Conservation (phyloP, 441 rosid genomes). For the Pelargonium australe region DNA sequence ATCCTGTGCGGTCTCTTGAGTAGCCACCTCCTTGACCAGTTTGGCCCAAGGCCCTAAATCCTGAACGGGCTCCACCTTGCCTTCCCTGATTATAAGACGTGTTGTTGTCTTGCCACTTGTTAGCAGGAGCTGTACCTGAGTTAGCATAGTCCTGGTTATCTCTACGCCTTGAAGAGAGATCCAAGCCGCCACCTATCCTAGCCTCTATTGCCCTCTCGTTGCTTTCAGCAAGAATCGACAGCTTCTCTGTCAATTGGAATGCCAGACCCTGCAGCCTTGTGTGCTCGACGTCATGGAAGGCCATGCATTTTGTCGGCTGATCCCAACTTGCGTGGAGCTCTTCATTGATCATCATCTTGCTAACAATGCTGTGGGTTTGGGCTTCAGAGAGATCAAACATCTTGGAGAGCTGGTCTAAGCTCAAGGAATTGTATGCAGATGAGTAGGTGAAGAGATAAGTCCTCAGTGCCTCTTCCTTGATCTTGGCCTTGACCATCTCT, state of each 20-base stretch:
- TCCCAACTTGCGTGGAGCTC: conserved; percentile 82
- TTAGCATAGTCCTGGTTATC: conserved; percentile 54
- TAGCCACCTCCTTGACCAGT: conserved; percentile 25
- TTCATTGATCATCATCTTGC: conserved; percentile 72
- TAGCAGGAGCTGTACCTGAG: conserved; percentile 31
- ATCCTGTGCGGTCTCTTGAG: neutral
- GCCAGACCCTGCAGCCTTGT: conserved; percentile 66
- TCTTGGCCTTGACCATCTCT: conserved; percentile 52
- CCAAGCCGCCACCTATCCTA: conserved; percentile 56
- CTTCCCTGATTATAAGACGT: conserved; percentile 34
- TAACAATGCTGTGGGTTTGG: conserved; percentile 47
- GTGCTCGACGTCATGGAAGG: conserved; percentile 63
- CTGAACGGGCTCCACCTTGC: conserved; percentile 45
- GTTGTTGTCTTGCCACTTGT: conserved; percentile 64
- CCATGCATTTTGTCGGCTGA: conserved; percentile 61
- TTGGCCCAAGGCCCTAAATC: conserved; percentile 38
- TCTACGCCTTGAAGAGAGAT: conserved; percentile 52
- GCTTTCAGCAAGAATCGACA: conserved; percentile 50
- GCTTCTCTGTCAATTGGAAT: conserved; percentile 65
- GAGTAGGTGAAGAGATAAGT: conserved; percentile 55
- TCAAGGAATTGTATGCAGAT: conserved; percentile 44
- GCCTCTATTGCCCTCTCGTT: conserved; percentile 68
- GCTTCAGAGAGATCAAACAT: conserved; percentile 55
- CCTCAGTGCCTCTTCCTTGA: conserved; percentile 70
- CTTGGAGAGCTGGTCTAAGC: conserved; percentile 52